A percentile compares a stretch with the other conserved stretches of the same genome.
These are phyloP conservation scores for Cryphonectria nitschkei DNA, from an alignment of 2,329 filamentous ascomycete species.

Conservation along the genomic window DNA sequence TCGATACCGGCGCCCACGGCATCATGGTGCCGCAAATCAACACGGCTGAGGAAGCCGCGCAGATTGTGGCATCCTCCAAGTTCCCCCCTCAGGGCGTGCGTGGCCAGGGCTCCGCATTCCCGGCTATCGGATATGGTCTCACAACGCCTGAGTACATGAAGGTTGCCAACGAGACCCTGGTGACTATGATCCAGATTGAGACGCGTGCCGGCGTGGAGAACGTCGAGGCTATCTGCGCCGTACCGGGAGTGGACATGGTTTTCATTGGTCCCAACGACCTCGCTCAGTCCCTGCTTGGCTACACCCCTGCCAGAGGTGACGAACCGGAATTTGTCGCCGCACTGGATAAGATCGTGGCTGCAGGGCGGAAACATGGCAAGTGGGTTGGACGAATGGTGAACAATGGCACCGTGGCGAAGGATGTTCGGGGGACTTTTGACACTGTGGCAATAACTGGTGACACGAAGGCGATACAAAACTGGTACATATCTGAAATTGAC, in stretches of 20 bases:
- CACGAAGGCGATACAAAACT: constrained; percentile 53
- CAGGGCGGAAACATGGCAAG: constrained; percentile 53
- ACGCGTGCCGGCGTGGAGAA: constrained; percentile 48
- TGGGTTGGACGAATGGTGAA: constrained; percentile 54
- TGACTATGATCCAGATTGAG: constrained; percentile 52
- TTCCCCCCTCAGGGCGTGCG: constrained; percentile 54
- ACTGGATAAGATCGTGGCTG: constrained; percentile 48
- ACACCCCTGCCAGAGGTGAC: constrained; percentile 49
- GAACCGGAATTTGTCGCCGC: constrained; percentile 52
- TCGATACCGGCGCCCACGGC: constrained; percentile 38
- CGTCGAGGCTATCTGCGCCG: constrained; percentile 47
- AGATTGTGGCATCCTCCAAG: constrained; percentile 52
- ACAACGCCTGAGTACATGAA: constrained; percentile 53
- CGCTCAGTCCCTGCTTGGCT: constrained; percentile 48
- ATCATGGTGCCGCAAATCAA: constrained; percentile 44
- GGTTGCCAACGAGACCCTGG: constrained; percentile 51
- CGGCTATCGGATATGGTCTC: constrained; percentile 48
- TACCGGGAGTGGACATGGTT: constrained; percentile 47
- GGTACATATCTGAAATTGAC: constrained; percentile 48
- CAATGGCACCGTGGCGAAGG: constrained; percentile 46
- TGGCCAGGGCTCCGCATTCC: constrained; percentile 55
- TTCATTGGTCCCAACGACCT: constrained; percentile 53
- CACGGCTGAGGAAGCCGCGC: constrained; percentile 49
- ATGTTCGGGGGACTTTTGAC: constrained; percentile 44
- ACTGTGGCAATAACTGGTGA: constrained; percentile 51